Evolutionary conservation across 768 basidiomycete species (phyloP), one percentile per base, ranked within the genome.

Genomic region (Neoboletus brunneissimus): DNA sequence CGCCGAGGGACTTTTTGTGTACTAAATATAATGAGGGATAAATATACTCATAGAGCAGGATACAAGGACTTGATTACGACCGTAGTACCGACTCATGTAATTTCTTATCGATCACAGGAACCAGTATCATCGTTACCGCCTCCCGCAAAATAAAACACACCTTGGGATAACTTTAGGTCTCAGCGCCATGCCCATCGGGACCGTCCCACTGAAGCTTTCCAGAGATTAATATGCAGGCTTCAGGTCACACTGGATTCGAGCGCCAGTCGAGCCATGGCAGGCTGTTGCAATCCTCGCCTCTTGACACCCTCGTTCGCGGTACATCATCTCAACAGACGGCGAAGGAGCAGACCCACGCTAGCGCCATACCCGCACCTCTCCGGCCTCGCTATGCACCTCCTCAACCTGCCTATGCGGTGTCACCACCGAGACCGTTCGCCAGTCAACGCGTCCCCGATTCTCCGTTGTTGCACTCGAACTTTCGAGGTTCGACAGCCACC

Each of bases 231-330:
- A 68, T 69, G 68, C 56, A 63, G 47, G n/a, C 5, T 5, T 29
- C 40, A 41, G 56, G 51, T 29, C 48, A 44, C 45, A 44, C 48
- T 44, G 58, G 58, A 43, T 64, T 61, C 48, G 64, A 62, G 55
- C 56, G 42, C 41, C 53, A 48, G 53, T 61, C 62, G 25, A 64
- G 53, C 37, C 57, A 71, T 27, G 70, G 66, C 51, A 70, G 60
- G 48, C 53, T 79, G 20, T 63, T 73, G 50, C 65, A 69, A 55
- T 71, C 77, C 22, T 88, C 87, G 2, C 87, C 87, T 8, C 75
- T 88, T 40, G 80, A 83, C 40, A 73, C 79, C 3, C 79, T 88
- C 47, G 81, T 80, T 53, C 77, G 80, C 55, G 73, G 74, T 53
- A 77, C 83, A 9, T 86, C 86, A 25, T 74, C n/a, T n/a, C n/a